phyloP scores from a whole-genome alignment of 108 stramenopile species.

The Conticribra guillardii region DNA sequence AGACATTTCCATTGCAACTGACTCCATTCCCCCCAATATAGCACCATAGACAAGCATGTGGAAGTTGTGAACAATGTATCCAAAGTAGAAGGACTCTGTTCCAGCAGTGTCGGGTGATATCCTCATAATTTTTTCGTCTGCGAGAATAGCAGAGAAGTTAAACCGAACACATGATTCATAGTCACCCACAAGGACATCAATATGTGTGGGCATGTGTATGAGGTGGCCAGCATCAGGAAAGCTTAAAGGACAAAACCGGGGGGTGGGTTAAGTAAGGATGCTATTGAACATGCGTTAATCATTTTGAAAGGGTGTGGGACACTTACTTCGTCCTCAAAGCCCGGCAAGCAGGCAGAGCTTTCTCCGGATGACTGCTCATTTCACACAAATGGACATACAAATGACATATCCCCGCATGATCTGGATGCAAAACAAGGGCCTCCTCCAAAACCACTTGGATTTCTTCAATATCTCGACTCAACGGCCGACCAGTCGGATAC shows the following conservation, averaged over 20 bases:
- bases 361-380: slow-evolving; percentile 78
- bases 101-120: slow-evolving; percentile 75
- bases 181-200: slow-evolving; percentile 88
- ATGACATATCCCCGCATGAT: slow-evolving; percentile 86
- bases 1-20: slow-evolving; percentile 71
- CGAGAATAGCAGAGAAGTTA: slow-evolving; percentile 74
- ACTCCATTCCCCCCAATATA: slow-evolving; percentile 84
- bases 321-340: slow-evolving; percentile 61
- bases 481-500: slow-evolving; percentile 76
- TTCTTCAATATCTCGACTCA: slow-evolving; percentile 66
- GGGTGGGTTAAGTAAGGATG: neutral
- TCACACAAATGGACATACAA: slow-evolving; percentile 87
- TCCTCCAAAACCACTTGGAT: slow-evolving; percentile 65
- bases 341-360: slow-evolving; percentile 64
- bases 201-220: slow-evolving; percentile 87
- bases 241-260: slow-evolving; percentile 6
- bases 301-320: neutral
- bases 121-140: slow-evolving; percentile 68
- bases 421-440: slow-evolving; percentile 60
- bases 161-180: slow-evolving; percentile 77
- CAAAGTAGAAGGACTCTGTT: slow-evolving; percentile 81
- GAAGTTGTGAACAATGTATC: slow-evolving; percentile 88
- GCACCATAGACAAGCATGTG: slow-evolving; percentile 85
- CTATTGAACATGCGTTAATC: no score
- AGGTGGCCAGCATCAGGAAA: slow-evolving; percentile 87